Base-by-base conservation (phyloP, 345 rosid species). In the Brassica incana region DNA sequence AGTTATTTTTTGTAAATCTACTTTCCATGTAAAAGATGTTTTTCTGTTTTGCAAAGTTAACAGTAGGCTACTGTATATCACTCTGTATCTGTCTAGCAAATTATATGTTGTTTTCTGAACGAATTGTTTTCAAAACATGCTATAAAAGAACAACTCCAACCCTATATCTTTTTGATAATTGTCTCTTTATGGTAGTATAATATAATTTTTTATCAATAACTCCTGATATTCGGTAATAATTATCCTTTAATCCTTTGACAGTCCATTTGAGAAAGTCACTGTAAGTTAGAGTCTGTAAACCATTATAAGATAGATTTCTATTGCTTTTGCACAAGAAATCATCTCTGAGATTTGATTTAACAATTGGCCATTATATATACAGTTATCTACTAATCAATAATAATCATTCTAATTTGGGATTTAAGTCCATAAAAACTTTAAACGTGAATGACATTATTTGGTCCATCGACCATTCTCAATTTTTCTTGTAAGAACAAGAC, bases 361-460 rank as follows among this genome's bases (percentile, higher is more conserved):
- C 16, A 63, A 60, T 5, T 5, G 36, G 18, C 36, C 4, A 11
- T 23, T 6, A 20, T 66, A 67, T 52, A n/a, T 52, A 52, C 20
- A 5, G 25, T 33, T 15, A 12, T 62, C 66, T 8, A 27, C 15
- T 45, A 45, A 45, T 11, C 15, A 45, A 12, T 50, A n/a, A 52
- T n/a, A 52, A 52, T 52, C 58, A 52, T n/a, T 52, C 58, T 18
- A 52, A 52, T 52, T 48, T 62, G 36, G 8, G 16, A 61, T 27
- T 5, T 62, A 43, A 63, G 0, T 38, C 72, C 61, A 72, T 1
- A 15, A 58, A 27, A 6, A 11, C 3, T 20, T 40, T 40, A n/a
- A 73, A 48, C 43, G 58, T 33, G 56, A 67, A 60, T 14, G 43
- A 48, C 11, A 33, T 73, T 73, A 79, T 79, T 79, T 67, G 56